phyloP scores from a whole-genome alignment of 129 eudicot genomes.

The Arctium minus region DNA sequence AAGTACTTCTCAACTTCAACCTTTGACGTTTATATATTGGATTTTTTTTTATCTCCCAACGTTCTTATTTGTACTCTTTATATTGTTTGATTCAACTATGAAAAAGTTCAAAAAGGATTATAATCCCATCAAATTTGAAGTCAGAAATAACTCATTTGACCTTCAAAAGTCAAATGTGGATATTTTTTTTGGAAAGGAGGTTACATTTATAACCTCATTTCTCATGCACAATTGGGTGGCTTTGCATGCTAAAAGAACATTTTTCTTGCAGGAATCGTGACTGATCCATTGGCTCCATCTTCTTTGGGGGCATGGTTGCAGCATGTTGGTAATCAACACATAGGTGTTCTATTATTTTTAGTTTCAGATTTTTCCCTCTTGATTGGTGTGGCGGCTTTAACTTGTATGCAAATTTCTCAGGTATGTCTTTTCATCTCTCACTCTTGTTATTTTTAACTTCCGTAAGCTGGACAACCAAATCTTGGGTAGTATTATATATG shows the following conservation, averaged over 20 bases:
- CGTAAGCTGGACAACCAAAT: neutral
- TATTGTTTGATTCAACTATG: neutral
- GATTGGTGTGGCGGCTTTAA: conserved; percentile 75
- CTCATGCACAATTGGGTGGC: neutral
- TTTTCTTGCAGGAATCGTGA: conserved; percentile 61
- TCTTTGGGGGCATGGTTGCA: conserved; percentile 82
- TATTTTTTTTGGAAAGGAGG: neutral
- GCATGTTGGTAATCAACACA: conserved; percentile 74
- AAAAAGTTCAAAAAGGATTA: neutral
- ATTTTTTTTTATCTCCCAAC: neutral
- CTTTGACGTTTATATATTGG: neutral
- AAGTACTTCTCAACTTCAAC: neutral
- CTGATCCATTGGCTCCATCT: conserved; percentile 87
- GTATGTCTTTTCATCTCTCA: conserved; percentile 28
- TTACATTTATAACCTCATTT: neutral
- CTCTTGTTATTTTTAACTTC: neutral
- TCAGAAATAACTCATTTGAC: neutral
- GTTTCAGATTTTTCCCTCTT: conserved; percentile 68
- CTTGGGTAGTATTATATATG: neutral
- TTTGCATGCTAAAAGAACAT: neutral
- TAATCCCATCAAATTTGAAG: neutral
- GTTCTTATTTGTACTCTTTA: neutral
- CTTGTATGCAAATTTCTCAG: conserved; percentile 89
- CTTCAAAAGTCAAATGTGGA: neutral
- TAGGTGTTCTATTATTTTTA: conserved; percentile 71